Conservation (phyloP, 805 yeast genomes). For the Candida ficus region DNA sequence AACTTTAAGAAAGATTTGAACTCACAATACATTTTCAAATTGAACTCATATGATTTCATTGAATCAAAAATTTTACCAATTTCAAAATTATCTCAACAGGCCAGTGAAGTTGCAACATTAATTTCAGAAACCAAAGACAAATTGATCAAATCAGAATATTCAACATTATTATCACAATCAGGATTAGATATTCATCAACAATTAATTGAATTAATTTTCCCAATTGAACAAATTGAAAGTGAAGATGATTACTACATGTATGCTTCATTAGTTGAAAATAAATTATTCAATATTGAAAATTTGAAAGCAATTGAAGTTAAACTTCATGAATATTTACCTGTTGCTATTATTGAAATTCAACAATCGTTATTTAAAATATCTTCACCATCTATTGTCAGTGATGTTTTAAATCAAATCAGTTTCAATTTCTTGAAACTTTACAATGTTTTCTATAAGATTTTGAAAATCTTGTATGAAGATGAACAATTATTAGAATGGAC, state of each 20-base stretch:
- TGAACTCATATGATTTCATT: conserved; percentile 59
- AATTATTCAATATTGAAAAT: conserved; percentile 41
- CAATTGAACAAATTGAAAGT: conserved; percentile 41
- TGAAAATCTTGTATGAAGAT: conserved; percentile 31
- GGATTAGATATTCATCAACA: conserved; percentile 56
- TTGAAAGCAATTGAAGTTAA: conserved; percentile 39
- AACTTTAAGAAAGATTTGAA: conserved; percentile 24
- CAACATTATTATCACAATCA: conserved; percentile 43
- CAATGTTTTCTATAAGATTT: conserved; percentile 30
- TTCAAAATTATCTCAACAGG: conserved; percentile 34
- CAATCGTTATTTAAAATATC: conserved; percentile 52
- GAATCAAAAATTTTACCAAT: conserved; percentile 45
- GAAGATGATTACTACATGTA: conserved; percentile 62
- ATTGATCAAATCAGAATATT: conserved; percentile 42
- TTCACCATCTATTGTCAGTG: conserved; percentile 58
- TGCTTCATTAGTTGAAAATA: conserved; percentile 59
- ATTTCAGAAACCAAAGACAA: conserved; percentile 33
- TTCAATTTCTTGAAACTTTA: conserved; percentile 40
- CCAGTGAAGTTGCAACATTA: conserved; percentile 26
- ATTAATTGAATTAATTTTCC: conserved; percentile 67
- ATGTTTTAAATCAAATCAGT: conserved; percentile 47
- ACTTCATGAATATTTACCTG: conserved; percentile 50
- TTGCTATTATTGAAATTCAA: conserved; percentile 56
- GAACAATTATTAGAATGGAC: conserved; percentile 44
- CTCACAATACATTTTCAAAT: conserved; percentile 36